These are phyloP conservation scores for Ustilago tritici DNA, from an alignment of 1,284 basidiomycete genomes.

Conservation along the genomic window DNA sequence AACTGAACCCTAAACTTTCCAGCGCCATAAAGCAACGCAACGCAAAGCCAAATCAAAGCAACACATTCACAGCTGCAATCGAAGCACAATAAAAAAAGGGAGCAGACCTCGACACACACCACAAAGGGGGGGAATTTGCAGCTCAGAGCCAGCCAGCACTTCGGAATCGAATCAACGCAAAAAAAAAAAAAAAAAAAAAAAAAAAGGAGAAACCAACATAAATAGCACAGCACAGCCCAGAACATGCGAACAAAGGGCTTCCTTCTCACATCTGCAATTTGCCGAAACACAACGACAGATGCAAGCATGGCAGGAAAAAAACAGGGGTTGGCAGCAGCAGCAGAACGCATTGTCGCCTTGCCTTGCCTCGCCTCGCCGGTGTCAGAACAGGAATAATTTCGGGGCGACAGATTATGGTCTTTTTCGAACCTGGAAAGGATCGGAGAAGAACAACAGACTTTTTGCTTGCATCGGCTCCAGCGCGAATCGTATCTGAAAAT, in stretches of 20 bases:
- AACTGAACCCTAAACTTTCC: neutral
- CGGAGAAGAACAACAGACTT: too few species aligned
- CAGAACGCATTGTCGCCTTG: neutral
- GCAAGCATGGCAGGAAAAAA: neutral
- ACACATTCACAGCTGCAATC: neutral
- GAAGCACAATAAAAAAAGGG: too few species aligned
- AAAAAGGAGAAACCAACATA: neutral
- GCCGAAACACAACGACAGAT: neutral
- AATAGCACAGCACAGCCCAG: slow-evolving; percentile 12
- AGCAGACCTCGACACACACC: neutral
- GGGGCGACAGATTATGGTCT: neutral
- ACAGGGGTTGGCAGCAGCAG: neutral
- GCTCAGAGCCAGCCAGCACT: neutral
- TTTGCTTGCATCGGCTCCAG: too few species aligned
- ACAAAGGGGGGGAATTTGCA: too few species aligned
- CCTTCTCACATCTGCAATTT: neutral
- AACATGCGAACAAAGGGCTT: slow-evolving; percentile 2
- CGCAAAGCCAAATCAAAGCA: neutral
- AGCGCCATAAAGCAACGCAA: neutral
- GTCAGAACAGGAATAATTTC: neutral
- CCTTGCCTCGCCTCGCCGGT: neutral
- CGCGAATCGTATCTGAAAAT: neutral
- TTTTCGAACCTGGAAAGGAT: too few species aligned
- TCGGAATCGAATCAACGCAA: neutral
- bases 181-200: neutral